Evolutionary conservation across 2,329 filamentous ascomycete species (phyloP).

Genomic region (Graphilbum fragrans): DNA sequence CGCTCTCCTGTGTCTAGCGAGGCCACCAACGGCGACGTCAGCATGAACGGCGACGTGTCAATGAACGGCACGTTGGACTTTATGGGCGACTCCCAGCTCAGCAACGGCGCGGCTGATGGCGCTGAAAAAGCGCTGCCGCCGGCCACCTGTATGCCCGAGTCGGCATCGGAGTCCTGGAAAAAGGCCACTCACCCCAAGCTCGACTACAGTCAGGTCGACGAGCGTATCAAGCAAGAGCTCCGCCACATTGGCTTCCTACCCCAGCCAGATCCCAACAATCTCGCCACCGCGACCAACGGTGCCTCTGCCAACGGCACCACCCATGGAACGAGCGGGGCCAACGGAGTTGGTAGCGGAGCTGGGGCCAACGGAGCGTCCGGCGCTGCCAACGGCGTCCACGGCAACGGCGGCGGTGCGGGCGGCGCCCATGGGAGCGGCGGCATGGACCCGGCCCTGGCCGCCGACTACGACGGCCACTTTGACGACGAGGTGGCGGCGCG

Average conservation of each 20-base stretch:
- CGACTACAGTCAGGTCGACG: conserved; percentile 78
- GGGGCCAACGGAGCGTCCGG: conserved; percentile 18
- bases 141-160: conserved; percentile 70
- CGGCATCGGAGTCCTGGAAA: conserved; percentile 65
- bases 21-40: conserved; percentile 2
- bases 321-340: background rate
- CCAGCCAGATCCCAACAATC: conserved; percentile 14
- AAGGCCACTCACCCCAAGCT: conserved; percentile 62
- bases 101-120: conserved; percentile 23
- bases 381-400: conserved; percentile 1
- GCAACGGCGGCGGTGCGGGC: conserved; percentile 1
- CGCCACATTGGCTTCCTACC: conserved; percentile 81
- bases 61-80: conserved; percentile 43
- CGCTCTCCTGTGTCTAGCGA: conserved; percentile 40
- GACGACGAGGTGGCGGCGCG: conserved; percentile 92
- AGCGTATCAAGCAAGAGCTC: conserved; percentile 82
- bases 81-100: conserved; percentile 16
- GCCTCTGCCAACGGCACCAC: conserved; percentile 14
- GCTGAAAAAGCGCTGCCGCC: conserved; percentile 40
- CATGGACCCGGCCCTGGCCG: conserved; percentile 17
- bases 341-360: conserved; percentile 16
- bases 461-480: conserved; percentile 78
- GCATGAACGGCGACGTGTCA: conserved; percentile 37
- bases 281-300: background rate
- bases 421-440: conserved; percentile 16